Evolutionary conservation across 1,284 basidiomycete genomes (phyloP).

Genomic region (Sporisorium sorghi): DNA sequence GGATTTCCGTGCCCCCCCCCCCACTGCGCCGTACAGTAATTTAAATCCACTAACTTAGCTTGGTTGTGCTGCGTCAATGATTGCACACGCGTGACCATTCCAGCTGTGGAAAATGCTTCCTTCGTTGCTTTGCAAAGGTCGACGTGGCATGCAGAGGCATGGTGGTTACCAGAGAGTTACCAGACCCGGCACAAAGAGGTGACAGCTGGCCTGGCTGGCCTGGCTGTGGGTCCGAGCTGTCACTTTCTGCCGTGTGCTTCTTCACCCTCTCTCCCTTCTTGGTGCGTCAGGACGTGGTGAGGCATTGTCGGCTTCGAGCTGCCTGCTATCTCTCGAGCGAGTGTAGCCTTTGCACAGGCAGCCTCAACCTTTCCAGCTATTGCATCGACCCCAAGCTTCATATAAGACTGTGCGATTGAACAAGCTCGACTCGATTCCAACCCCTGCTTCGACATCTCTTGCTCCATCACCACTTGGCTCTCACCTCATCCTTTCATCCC

Average conservation of each 20-base stretch:
- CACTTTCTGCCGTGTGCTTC: background rate
- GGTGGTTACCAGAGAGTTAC: background rate
- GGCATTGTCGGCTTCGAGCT: too few species aligned
- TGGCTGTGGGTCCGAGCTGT: constrained; percentile 2
- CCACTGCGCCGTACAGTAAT: too few species aligned
- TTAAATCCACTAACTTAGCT: too few species aligned
- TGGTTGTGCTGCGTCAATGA: too few species aligned
- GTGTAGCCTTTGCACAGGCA: too few species aligned
- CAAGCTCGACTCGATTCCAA: background rate
- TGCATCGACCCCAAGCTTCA: too few species aligned
- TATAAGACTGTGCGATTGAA: background rate
- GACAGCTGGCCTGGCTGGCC: background rate
- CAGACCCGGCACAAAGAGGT: background rate
- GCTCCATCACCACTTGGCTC: background rate
- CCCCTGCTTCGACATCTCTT: background rate
- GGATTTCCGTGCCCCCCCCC: background rate
- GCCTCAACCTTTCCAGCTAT: too few species aligned
- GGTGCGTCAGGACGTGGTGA: too few species aligned
- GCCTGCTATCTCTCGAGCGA: too few species aligned
- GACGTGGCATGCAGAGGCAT: background rate
- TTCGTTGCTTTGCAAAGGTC: background rate
- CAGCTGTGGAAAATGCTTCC: too few species aligned
- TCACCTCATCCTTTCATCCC: background rate
- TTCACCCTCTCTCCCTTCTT: background rate
- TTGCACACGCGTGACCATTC: background rate